Percentiles rank a stretch among this genome's conserved stretches.
Evolutionary conservation across 768 basidiomycete genomes (phyloP).

Genomic region (Galerina sulciceps): DNA sequence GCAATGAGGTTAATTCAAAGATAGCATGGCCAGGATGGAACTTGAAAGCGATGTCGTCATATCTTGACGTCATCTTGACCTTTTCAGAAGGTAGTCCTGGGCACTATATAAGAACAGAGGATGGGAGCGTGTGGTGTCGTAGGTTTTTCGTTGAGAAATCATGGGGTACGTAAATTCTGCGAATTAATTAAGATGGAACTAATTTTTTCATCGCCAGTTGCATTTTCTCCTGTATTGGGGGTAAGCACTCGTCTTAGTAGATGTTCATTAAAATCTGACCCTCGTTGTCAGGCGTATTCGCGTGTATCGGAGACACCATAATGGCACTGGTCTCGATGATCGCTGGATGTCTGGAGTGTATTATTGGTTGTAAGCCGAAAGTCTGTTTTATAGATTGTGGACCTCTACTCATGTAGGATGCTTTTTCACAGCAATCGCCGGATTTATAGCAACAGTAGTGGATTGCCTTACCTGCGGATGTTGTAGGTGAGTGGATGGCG

Average conservation of each 20-base stretch:
- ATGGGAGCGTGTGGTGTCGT: no score
- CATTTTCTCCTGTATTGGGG: conserved; percentile 36
- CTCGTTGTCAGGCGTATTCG: conserved; percentile 36
- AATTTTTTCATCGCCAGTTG: conserved; percentile 3
- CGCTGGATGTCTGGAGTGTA: conserved; percentile 49
- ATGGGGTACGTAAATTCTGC: conserved; percentile 14
- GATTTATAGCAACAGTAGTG: conserved; percentile 39
- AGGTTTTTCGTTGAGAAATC: neutral
- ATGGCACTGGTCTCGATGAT: conserved; percentile 42
- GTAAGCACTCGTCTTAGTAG: conserved; percentile 12
- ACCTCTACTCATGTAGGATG: neutral
- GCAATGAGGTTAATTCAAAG: no score
- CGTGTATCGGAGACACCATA: conserved; percentile 47
- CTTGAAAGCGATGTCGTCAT: no score
- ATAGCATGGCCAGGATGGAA: no score
- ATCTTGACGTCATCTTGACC: no score
- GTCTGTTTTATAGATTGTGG: neutral
- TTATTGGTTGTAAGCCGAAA: conserved; percentile 43
- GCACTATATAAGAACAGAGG: no score
- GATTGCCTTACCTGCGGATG: conserved; percentile 52
- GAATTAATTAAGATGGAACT: neutral
- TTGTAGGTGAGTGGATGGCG: conserved; percentile 36
- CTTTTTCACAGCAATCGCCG: conserved; percentile 39
- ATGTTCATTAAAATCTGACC: neutral
- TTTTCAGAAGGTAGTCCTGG: no score